Evolutionary conservation across 192 early-diverging fungal genomes (phyloP).

Genomic region (Phycomyces nitens): DNA sequence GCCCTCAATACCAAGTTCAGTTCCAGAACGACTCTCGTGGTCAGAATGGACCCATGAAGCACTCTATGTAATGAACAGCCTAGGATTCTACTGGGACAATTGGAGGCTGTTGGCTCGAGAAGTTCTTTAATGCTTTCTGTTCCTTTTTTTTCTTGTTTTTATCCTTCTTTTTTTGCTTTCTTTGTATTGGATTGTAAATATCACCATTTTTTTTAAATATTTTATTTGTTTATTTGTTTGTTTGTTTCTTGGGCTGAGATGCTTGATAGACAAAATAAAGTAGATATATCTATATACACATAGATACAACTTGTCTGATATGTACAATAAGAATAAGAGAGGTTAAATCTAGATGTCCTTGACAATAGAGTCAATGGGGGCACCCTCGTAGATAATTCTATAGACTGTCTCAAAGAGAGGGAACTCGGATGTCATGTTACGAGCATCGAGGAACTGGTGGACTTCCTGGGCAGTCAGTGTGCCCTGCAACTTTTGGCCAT

Average conservation of each 20-base stretch:
- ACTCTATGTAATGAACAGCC: not conserved
- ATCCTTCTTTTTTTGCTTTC: too few species aligned
- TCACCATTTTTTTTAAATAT: too few species aligned
- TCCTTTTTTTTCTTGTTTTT: not conserved
- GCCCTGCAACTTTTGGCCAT: constrained; percentile 97
- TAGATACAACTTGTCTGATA: not conserved
- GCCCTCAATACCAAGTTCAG: not conserved
- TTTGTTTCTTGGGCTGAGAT: not conserved
- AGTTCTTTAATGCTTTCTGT: not conserved
- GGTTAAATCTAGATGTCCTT: constrained; percentile 22
- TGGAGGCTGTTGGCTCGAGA: not conserved
- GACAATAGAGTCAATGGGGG: constrained; percentile 27
- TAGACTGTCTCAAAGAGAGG: constrained; percentile 90
- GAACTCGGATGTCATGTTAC: constrained; percentile 41
- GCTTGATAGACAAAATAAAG: not conserved
- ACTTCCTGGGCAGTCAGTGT: constrained; percentile 87
- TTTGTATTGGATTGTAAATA: too few species aligned
- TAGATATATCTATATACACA: not conserved
- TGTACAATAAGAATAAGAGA: not conserved
- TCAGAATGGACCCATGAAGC: not conserved
- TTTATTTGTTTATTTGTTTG: not conserved
- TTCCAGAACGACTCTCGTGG: not conserved
- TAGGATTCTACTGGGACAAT: not conserved
- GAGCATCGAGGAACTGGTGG: constrained; percentile 66
- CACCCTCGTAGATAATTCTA: constrained; percentile 76